Evolutionary conservation across 768 basidiomycete species (phyloP).

Genomic region (Russula dissimulans): DNA sequence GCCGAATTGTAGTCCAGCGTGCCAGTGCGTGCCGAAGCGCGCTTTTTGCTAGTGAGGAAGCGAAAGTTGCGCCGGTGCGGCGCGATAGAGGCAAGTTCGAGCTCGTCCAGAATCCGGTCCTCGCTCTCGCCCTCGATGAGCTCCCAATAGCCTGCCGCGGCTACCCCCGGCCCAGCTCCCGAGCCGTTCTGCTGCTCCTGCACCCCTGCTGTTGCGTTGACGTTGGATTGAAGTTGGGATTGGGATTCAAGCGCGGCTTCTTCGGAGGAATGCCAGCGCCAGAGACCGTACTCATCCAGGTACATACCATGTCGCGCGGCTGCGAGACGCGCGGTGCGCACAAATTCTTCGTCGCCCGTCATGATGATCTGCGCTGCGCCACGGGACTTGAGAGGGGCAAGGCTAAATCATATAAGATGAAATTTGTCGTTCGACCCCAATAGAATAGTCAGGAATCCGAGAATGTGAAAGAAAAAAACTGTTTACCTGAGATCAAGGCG

Average conservation of each 20-base stretch:
- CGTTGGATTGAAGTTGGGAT: neutral
- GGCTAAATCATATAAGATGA: constrained; percentile 21
- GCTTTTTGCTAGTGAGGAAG: constrained; percentile 7
- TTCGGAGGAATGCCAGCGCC: constrained; percentile 39
- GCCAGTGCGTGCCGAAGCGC: constrained; percentile 5
- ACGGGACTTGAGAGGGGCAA: constrained; percentile 39
- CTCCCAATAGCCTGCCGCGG: constrained; percentile 10
- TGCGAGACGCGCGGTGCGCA: constrained; percentile 31
- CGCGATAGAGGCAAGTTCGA: constrained; percentile 11
- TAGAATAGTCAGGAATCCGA: neutral
- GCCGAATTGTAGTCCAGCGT: neutral
- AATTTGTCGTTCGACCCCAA: neutral
- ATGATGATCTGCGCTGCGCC: constrained; percentile 44
- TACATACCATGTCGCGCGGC: constrained; percentile 40
- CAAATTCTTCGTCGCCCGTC: constrained; percentile 50
- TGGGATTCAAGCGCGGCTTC: constrained; percentile 2
- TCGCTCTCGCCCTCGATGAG: constrained; percentile 17
- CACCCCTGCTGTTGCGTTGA: neutral
- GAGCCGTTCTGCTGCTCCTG: neutral
- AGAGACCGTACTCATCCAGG: constrained; percentile 56
- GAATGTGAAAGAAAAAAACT: neutral
- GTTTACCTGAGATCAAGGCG: constrained; percentile 24
- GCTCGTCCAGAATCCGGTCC: constrained; percentile 12
- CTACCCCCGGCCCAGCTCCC: too few species aligned
- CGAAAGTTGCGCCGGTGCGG: constrained; percentile 17